Base-by-base conservation (phyloP, 2,329 filamentous ascomycete species). In the Davidsoniella virescens region DNA sequence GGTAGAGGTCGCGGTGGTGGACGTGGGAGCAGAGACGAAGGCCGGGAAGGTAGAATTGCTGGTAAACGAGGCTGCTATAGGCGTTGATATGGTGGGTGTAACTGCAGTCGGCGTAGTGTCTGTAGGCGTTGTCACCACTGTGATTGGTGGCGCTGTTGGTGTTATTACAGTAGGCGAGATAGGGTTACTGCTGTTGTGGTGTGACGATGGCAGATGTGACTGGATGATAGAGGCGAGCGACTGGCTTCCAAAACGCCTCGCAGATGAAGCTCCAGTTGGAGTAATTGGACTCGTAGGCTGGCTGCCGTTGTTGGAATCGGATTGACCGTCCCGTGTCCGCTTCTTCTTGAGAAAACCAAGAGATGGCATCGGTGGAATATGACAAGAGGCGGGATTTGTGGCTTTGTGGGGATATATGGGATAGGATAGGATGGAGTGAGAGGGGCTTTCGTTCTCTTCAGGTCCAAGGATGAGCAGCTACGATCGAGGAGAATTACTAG, bases 331-430 rank as follows among this genome's bases (percentile, higher is more conserved):
- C 78, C 87, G 93, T 70, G 87, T 94, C 78, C 87, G 82, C 77
- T 94, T 94, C 78, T 94, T 96, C 78, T 95, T 95, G 65, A 96
- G 79, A 64, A 95, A 87, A 67, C 87, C 87, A 73, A 95, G 78
- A 67, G 78, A 85, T 80, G 88, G 92, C 92, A 98, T 96, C 62
- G 61, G 65, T 57, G 50, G 43, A 51, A 47, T 20, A 20, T 44
- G 47, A 40, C 44, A 45, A 36, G 23, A 49, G 26, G 37, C 12
- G 39, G 25, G 47, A 49, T 42, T 41, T 36, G 23, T 49, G 25
- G 42, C 29, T 49, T 49, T 33, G 36, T 42, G 46, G 14, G 10
- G 18, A 38, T 17, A 20, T 12, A 18, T 17, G 26, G 14, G 18
- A 17, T 25, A 12, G 26, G 26, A 29, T 29, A 10, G 26, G 26